Percentiles rank a stretch among this genome's conserved stretches.
These are phyloP conservation scores for Xylariomycetidae sp. DNA, from an alignment of 2,329 filamentous ascomycete species.

Conservation along the genomic window DNA sequence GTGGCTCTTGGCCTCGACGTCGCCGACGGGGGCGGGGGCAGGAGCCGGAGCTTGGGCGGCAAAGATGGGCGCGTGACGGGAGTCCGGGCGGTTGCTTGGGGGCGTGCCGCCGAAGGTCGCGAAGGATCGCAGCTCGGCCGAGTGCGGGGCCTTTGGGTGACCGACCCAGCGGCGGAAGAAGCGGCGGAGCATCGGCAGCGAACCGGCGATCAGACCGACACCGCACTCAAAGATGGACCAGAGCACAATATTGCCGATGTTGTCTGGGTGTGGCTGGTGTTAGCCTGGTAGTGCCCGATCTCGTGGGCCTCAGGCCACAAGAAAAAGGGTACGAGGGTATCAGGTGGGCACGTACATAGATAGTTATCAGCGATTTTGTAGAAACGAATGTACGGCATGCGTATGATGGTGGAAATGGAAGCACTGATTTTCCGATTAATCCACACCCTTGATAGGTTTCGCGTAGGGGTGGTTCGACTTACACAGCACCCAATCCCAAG, in stretches of 20 bases:
- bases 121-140: no score
- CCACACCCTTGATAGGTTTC: not conserved
- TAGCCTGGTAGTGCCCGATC: no score
- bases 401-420: constrained; percentile 4
- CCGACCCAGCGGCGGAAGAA: not conserved
- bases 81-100: no score
- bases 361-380: constrained; percentile 3
- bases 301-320: not conserved
- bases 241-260: constrained; percentile 3
- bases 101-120: no score
- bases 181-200: not conserved
- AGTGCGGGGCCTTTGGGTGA: no score
- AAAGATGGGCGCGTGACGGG: no score
- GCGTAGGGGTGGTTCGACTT: not conserved
- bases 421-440: not conserved
- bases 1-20: no score
- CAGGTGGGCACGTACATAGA: constrained; percentile 3
- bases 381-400: constrained; percentile 5
- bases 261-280: constrained; percentile 1
- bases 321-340: not conserved
- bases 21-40: no score
- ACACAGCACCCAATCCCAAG: constrained; percentile 5
- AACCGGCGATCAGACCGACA: constrained; percentile 5
- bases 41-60: no score
- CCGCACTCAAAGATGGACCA: constrained; percentile 5